Conservation (phyloP, 768 basidiomycete genomes). For the Rhizopogon vesiculosus region DNA sequence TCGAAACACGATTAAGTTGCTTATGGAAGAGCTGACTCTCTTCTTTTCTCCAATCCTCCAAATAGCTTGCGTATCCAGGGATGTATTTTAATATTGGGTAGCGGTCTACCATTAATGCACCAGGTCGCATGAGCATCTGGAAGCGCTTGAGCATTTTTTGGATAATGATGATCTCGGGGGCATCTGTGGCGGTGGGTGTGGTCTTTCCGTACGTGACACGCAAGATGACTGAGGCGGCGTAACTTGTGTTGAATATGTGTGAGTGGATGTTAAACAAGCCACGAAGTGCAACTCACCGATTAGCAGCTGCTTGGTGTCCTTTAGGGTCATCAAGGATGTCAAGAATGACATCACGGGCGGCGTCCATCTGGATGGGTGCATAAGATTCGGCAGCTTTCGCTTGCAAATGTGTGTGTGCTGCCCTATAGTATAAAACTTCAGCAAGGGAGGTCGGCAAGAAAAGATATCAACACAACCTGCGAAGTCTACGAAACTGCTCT, state of each 20-base stretch:
- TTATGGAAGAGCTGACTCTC: constrained; percentile 52
- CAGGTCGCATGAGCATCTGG: constrained; percentile 31
- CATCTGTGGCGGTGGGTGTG: constrained; percentile 21
- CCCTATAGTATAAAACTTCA: constrained; percentile 26
- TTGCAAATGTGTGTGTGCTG: constrained; percentile 55
- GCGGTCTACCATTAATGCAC: constrained; percentile 29
- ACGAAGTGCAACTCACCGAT: constrained; percentile 35
- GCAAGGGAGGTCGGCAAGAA: neutral
- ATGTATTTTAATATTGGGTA: constrained; percentile 40
- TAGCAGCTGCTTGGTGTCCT: constrained; percentile 51
- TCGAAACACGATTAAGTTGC: constrained; percentile 42
- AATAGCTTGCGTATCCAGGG: constrained; percentile 57
- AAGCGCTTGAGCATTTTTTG: constrained; percentile 31
- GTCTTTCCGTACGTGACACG: constrained; percentile 32
- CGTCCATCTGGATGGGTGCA: constrained; percentile 40
- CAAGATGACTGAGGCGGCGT: constrained; percentile 31
- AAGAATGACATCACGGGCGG: constrained; percentile 25
- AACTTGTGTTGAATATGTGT: constrained; percentile 9
- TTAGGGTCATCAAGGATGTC: constrained; percentile 28
- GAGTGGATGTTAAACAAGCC: constrained; percentile 38
- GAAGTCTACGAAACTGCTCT: constrained; percentile 56
- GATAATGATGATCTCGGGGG: constrained; percentile 28
- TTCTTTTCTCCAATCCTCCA: constrained; percentile 51
- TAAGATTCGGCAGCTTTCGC: constrained; percentile 47
- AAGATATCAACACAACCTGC: constrained; percentile 35